Evolutionary conservation across 306 rosid genomes (phyloP).

Genomic region (Cucurbita argyrosperma): DNA sequence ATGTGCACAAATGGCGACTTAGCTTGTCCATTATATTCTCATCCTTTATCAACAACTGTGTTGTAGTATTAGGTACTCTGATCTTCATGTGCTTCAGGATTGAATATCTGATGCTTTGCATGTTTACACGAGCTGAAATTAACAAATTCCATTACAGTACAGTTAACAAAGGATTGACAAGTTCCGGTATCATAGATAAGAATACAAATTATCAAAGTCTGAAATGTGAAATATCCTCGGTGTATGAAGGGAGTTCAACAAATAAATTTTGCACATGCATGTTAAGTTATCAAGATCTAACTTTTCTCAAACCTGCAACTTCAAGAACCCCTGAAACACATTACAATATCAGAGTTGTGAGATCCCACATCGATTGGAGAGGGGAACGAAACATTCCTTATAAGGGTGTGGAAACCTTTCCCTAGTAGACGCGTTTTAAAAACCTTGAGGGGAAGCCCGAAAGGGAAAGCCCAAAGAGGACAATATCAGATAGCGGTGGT

Average conservation of each 20-base stretch:
- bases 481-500: no score
- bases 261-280: neutral
- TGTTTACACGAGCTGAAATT: constrained; percentile 6
- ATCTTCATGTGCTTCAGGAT: constrained; percentile 38
- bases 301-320: neutral
- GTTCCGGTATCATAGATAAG: neutral
- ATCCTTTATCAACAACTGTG: constrained; percentile 16
- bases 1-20: constrained; percentile 21
- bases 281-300: neutral
- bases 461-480: no score
- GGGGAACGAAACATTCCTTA: no score
- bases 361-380: no score
- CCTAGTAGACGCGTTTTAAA: no score
- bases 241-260: neutral
- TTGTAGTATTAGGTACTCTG: constrained; percentile 22
- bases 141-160: neutral
- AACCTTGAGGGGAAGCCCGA: no score
- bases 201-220: neutral
- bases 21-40: constrained; percentile 15
- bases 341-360: neutral
- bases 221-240: neutral
- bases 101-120: constrained; percentile 53
- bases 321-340: neutral
- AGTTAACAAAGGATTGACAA: neutral
- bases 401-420: no score